Percentiles rank a stretch among this genome's conserved stretches.
Conservation (phyloP, 176 grass and related monocot species). For the Juncus effusus region DNA sequence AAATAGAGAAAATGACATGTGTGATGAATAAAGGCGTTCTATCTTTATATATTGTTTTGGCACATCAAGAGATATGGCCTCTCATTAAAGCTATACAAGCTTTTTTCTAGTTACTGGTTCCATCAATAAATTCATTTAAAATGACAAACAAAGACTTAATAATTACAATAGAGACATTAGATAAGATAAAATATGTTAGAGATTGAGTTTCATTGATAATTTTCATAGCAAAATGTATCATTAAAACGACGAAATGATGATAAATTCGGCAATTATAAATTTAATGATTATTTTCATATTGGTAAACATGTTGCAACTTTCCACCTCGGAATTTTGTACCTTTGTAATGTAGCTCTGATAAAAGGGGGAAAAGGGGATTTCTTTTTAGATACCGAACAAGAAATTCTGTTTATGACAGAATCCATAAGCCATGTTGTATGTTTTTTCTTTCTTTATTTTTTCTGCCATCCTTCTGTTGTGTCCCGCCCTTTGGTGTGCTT, state of each 20-base stretch:
- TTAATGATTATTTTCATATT: too few relatives aligned
- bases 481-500: conserved; percentile 1
- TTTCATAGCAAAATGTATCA: too few relatives aligned
- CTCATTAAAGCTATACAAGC: too few relatives aligned
- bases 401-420: conserved; percentile 6
- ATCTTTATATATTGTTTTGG: conserved; percentile 25
- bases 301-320: not conserved
- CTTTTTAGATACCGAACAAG: not conserved
- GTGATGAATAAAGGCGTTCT: conserved; percentile 14
- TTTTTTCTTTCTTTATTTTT: conserved; percentile 4
- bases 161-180: too few relatives aligned
- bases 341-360: not conserved
- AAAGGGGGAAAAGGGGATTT: not conserved
- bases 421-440: conserved; percentile 17
- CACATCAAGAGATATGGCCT: conserved; percentile 15
- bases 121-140: too few relatives aligned
- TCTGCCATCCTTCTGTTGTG: conserved; percentile 13
- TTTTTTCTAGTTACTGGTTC: too few relatives aligned
- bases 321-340: not conserved
- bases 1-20: conserved; percentile 15
- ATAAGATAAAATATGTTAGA: too few relatives aligned
- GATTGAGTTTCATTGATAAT: too few relatives aligned
- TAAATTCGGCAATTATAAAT: too few relatives aligned
- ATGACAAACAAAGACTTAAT: too few relatives aligned
- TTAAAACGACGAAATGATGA: too few relatives aligned